Evolutionary conservation across 371 early-diverging fungal species (phyloP).

Genomic region (Mucor racemosus): DNA sequence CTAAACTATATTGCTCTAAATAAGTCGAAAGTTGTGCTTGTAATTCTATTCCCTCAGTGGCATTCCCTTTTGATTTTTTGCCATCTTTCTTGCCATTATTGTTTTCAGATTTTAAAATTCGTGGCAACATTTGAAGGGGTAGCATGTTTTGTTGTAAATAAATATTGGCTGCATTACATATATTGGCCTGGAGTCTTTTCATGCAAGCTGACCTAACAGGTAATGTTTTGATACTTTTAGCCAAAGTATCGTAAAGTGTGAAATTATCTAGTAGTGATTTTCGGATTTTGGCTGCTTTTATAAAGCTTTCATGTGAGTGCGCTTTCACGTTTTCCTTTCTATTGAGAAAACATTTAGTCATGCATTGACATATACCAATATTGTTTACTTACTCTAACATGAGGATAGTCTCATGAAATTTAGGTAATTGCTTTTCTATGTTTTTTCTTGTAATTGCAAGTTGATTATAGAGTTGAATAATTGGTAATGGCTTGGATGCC

Average conservation of each 20-base stretch:
- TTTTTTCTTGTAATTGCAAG: conserved; percentile 41
- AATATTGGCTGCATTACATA: conserved; percentile 72
- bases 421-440: conserved; percentile 62
- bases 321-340: conserved; percentile 51
- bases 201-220: conserved; percentile 54
- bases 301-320: conserved; percentile 60
- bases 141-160: conserved; percentile 90
- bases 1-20: conserved; percentile 69
- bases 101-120: conserved; percentile 50
- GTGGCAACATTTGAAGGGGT: conserved; percentile 84
- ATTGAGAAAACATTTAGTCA: background rate
- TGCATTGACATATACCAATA: background rate
- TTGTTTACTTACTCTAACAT: conserved; percentile 53
- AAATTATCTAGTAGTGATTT: conserved; percentile 69
- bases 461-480: conserved; percentile 55
- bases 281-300: conserved; percentile 63
- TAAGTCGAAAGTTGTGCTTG: conserved; percentile 67
- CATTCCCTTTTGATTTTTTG: background rate
- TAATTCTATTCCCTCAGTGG: conserved; percentile 38
- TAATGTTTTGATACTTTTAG: conserved; percentile 61
- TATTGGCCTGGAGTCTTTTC: conserved; percentile 68
- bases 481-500: conserved; percentile 43
- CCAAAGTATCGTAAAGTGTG: conserved; percentile 65
- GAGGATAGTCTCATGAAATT: conserved; percentile 62
- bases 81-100: background rate